A percentile compares a stretch with the other conserved stretches of the same genome.
Evolutionary conservation across 116 monocot genomes (phyloP).

Genomic region (Phalaenopsis hybrid): DNA sequence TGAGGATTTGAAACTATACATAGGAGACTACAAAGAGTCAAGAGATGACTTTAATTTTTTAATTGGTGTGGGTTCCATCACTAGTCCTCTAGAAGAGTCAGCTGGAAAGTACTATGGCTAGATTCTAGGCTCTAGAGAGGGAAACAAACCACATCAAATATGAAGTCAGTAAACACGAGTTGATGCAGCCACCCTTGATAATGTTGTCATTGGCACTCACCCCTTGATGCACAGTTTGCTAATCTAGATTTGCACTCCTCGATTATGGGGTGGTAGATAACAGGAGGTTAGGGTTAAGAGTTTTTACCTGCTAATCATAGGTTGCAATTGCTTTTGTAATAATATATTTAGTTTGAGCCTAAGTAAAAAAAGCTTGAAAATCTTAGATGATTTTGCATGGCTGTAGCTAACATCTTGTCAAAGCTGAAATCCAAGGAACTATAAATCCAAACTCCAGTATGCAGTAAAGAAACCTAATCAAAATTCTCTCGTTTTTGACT

Average conservation of each 20-base stretch:
- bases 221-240: neutral
- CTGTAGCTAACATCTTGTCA: neutral
- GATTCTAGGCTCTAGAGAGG: too few species aligned
- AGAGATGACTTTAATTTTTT: too few species aligned
- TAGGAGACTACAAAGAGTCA: too few species aligned
- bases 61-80: too few species aligned
- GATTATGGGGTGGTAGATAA: neutral
- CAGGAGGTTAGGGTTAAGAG: neutral
- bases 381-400: neutral
- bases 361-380: neutral
- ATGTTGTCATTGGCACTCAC: neutral
- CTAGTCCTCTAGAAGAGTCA: too few species aligned
- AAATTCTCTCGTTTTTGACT: neutral
- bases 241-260: neutral
- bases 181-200: neutral
- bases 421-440: neutral
- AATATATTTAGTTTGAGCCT: neutral
- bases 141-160: too few species aligned
- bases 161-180: too few species aligned
- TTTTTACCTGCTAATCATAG: neutral
- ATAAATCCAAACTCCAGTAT: neutral
- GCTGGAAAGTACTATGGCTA: too few species aligned
- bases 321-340: neutral
- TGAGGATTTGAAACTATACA: too few species aligned
- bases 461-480: slow-evolving; percentile 6